Evolutionary conservation across 2,329 filamentous ascomycete genomes (phyloP).

Genomic region (Sclerotinia sclerotiorum): DNA sequence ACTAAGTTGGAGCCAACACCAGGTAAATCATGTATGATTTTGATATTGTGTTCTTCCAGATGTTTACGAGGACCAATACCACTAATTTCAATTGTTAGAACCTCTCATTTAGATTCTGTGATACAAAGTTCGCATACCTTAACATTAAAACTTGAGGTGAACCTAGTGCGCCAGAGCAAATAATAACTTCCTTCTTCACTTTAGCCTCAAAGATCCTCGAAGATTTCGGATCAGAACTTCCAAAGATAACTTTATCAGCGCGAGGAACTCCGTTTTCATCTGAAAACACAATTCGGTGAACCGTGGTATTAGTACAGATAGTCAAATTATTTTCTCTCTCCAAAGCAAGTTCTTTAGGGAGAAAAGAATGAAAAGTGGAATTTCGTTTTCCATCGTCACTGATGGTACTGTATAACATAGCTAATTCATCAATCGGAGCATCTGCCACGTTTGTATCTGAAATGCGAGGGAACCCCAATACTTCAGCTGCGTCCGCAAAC

Average conservation of each 20-base stretch:
- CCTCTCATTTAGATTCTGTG: neutral
- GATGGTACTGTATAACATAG: slow-evolving; percentile 19
- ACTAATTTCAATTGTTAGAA: neutral
- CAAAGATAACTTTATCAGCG: slow-evolving; percentile 11
- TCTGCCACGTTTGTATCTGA: slow-evolving; percentile 17
- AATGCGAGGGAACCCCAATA: slow-evolving; percentile 18
- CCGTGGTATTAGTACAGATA: slow-evolving; percentile 19
- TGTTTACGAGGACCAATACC: slow-evolving; percentile 20
- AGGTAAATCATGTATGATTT: slow-evolving; percentile 18
- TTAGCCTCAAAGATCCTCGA: slow-evolving; percentile 3
- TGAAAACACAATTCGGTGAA: slow-evolving; percentile 21
- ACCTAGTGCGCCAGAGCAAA: slow-evolving; percentile 21
- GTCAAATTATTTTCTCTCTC: slow-evolving; percentile 20
- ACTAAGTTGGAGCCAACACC: slow-evolving; percentile 22
- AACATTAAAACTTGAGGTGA: slow-evolving; percentile 24
- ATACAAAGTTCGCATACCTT: slow-evolving; percentile 3
- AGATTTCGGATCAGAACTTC: neutral
- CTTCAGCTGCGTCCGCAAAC: neutral
- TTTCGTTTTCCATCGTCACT: slow-evolving; percentile 15
- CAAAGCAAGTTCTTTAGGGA: slow-evolving; percentile 20
- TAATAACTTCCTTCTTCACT: slow-evolving; percentile 23
- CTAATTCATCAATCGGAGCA: slow-evolving; percentile 20
- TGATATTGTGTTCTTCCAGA: slow-evolving; percentile 17
- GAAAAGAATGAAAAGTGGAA: slow-evolving; percentile 23
- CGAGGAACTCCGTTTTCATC: neutral